Evolutionary conservation across 2,329 filamentous ascomycete species (phyloP), one percentile per base, ranked within the genome.

Genomic region (Pseudogymnoascus sp.): DNA sequence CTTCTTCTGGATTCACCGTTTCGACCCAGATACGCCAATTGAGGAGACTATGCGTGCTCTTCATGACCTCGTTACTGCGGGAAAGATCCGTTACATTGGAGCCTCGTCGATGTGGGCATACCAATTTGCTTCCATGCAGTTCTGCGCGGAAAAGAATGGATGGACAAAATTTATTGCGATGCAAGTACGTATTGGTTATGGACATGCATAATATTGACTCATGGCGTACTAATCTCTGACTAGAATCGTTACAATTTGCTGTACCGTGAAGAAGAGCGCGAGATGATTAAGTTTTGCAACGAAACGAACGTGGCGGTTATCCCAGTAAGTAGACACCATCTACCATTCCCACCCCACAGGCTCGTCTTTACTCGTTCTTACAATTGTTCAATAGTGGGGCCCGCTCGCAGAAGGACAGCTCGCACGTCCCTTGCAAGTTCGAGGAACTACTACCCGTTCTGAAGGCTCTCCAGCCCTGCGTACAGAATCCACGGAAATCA

Each of bases 11-110:
- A 82, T 85, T 61, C 82, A 85, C 65, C 75, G 82, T 8, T 75
- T 82, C 63, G 82, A 85, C 63, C 69, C 70, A 0, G 70, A 71
- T 2, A 78, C 76, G 0, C 77, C 79, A 0, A 70, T 76, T 3
- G 79, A 82, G 65, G 82, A 85, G 70, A 83, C 81, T n/a, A 84
- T 85, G 82, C 75, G 77, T 67, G 80, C 80, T 6, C 70, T 84
- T n/a, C 79, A 85, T 62, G 82, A 85, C 65, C 74, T 85, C 0
- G 75, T 85, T 0, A 74, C 79, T 64, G 76, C 73, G 3, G 82
- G 82, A 0, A 82, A 81, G 67, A 81, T 84, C 0, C 72, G 77
- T 1, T 82, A 82, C 64, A 76, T 82, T 21, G 80, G 79, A 2
- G 74, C 77, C n/a, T 75, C 72, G 34, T 75, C 71, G 57, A 79